Base-by-base conservation (phyloP, 257 asterid species). In the Phtheirospermum japonicum region DNA sequence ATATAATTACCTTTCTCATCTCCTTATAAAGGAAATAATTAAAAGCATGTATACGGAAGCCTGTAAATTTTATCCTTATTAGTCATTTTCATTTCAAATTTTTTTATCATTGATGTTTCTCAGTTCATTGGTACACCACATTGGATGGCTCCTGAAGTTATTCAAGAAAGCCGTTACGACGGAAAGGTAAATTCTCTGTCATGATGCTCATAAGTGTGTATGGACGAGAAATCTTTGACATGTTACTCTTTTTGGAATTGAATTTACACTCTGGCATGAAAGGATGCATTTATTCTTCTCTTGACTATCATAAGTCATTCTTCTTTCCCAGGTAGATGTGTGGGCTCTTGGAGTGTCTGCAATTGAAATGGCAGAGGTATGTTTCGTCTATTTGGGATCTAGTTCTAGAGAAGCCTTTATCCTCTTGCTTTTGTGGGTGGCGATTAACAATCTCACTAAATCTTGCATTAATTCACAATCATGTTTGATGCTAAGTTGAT, bases 111-210 rank as follows among this genome's bases (percentile, higher is more conserved):
- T 66, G 68, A 69, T 53, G 59, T 64, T 66, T 59, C 73, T 61
- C 76, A 92, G 99, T 93, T 93, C 75, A 93, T 93, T 13, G 99
- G 99, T 40, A 93, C 99, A 54, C 97, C 99, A 6, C 99, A 93
- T 73, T 93, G 99, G 99, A 93, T 93, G 99, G 97, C 99, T 63
- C 99, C 99, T 68, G 99, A 92, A 79, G 99, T 92, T 77, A 92
- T 92, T 81, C 99, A 93, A 85, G 99, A 87, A 83, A 93, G 96
- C 67, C 99, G 96, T 55, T 93, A 93, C 55, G 99, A 93, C 71
- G 99, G 97, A 57, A 93, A 93, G 97, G 97, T 89, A 80, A 39
- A 12, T 14, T 61, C 26, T 61, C 48, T 39, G 28, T 73, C 19
- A 46, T n/a, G 66, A 53, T 73, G 56, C 46, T 32, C 58, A 34